Evolutionary conservation across 345 rosid species (phyloP).

Genomic region (Laguncularia racemosa): DNA sequence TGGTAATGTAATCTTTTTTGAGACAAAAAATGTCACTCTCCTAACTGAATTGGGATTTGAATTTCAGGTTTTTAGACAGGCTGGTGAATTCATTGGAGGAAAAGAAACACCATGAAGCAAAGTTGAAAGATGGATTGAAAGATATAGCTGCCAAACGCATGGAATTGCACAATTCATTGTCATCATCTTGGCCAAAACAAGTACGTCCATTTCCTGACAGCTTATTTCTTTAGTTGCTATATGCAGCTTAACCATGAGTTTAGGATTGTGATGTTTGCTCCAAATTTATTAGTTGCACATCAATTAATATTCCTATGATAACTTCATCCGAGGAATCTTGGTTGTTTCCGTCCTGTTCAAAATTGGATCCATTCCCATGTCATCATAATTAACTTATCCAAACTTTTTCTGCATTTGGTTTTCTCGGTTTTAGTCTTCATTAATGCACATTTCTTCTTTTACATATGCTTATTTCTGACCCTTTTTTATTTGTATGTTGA

Average conservation of each 20-base stretch:
- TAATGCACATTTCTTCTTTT: no score
- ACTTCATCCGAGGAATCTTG: no score
- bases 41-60: conserved; percentile 7
- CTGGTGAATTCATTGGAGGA: conserved; percentile 74
- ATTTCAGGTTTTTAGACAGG: conserved; percentile 79
- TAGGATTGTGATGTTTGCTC: neutral
- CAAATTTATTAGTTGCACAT: neutral
- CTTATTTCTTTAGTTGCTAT: neutral
- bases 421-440: no score
- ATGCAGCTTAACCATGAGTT: neutral
- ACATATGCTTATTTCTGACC: no score
- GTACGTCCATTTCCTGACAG: conserved; percentile 19
- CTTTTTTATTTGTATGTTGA: no score
- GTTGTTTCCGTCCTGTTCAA: no score
- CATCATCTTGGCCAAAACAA: conserved; percentile 95
- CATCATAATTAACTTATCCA: no score
- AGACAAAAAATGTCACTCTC: neutral
- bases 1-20: neutral
- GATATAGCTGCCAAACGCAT: conserved; percentile 69
- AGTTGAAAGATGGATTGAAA: conserved; percentile 73
- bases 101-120: conserved; percentile 77
- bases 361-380: no score
- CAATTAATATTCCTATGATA: no score
- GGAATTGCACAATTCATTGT: conserved; percentile 86
- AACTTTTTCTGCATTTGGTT: no score